A percentile compares a stretch with the other conserved stretches of the same genome.
Evolutionary conservation across 1,284 basidiomycete genomes (phyloP).

Genomic region (Afroboletus lepidellus): DNA sequence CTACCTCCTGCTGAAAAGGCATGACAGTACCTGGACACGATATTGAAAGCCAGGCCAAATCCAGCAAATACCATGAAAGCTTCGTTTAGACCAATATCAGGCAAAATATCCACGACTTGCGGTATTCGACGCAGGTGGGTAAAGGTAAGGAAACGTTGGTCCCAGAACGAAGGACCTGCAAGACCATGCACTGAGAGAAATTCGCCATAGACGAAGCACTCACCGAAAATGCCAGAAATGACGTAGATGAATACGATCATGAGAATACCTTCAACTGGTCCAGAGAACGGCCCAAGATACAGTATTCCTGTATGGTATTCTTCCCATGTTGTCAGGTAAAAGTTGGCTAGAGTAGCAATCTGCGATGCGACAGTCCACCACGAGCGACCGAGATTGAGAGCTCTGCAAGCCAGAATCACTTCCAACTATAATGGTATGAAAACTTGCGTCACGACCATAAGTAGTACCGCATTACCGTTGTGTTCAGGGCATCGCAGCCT

Average conservation of each 20-base stretch:
- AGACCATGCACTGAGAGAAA: background rate
- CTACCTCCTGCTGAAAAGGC: background rate
- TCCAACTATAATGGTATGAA: conserved; percentile 60
- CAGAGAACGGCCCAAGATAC: conserved; percentile 91
- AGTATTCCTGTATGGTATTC: conserved; percentile 94
- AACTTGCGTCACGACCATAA: background rate
- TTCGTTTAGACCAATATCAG: conserved; percentile 81
- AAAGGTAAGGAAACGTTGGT: conserved; percentile 66
- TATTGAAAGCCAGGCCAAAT: conserved; percentile 80
- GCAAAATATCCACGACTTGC: conserved; percentile 46
- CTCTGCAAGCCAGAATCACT: conserved; percentile 78
- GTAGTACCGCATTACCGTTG: conserved; percentile 61
- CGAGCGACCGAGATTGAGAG: conserved; percentile 87
- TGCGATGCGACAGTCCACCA: conserved; percentile 96
- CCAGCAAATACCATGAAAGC: conserved; percentile 83
- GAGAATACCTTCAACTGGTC: conserved; percentile 95
- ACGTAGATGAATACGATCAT: conserved; percentile 80
- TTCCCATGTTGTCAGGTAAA: conserved; percentile 97
- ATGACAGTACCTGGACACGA: conserved; percentile 58
- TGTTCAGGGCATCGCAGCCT: conserved; percentile 93
- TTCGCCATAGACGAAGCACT: conserved; percentile 18
- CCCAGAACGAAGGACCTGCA: conserved; percentile 82
- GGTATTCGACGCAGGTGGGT: conserved; percentile 56
- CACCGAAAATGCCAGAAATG: conserved; percentile 75
- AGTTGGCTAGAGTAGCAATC: conserved; percentile 86